Conservation (phyloP, 2,329 filamentous ascomycete species). For the Nemania serpens region DNA sequence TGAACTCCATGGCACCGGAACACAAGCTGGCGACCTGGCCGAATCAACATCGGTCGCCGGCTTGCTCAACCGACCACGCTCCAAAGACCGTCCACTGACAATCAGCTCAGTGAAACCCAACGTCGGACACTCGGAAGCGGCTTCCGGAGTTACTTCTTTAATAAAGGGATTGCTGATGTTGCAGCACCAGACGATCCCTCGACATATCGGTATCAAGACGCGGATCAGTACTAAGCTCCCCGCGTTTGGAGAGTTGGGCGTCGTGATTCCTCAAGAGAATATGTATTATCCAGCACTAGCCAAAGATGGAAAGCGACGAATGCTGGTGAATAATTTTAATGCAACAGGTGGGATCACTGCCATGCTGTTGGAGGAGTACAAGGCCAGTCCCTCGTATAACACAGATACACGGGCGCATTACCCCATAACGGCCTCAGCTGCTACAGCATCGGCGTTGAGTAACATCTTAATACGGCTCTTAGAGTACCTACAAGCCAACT, state of each 20-base stretch:
- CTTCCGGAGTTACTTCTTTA: conserved; percentile 18
- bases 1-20: conserved; percentile 73
- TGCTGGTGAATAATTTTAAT: conserved; percentile 31
- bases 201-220: conserved; percentile 27
- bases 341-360: conserved; percentile 31
- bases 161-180: conserved; percentile 29
- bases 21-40: conserved; percentile 69
- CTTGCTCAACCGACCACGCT: conserved; percentile 47
- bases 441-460: conserved; percentile 18
- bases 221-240: conserved; percentile 27
- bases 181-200: conserved; percentile 22
- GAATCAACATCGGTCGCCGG: conserved; percentile 66
- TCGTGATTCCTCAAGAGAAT: conserved; percentile 40
- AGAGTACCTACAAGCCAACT: conserved; percentile 11
- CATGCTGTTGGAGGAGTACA: conserved; percentile 29
- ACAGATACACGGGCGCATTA: conserved; percentile 16
- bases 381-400: not conserved
- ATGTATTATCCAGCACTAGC: conserved; percentile 43
- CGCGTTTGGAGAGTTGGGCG: conserved; percentile 9
- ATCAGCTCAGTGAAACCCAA: conserved; percentile 29
- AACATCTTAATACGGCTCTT: conserved; percentile 15
- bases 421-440: conserved; percentile 26
- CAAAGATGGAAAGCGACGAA: conserved; percentile 42
- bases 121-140: conserved; percentile 29
- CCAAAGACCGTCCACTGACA: conserved; percentile 4